Evolutionary conservation across 169 alveolate species (phyloP), one percentile per base, ranked within the genome.

Genomic region (Plasmodium ovale): DNA sequence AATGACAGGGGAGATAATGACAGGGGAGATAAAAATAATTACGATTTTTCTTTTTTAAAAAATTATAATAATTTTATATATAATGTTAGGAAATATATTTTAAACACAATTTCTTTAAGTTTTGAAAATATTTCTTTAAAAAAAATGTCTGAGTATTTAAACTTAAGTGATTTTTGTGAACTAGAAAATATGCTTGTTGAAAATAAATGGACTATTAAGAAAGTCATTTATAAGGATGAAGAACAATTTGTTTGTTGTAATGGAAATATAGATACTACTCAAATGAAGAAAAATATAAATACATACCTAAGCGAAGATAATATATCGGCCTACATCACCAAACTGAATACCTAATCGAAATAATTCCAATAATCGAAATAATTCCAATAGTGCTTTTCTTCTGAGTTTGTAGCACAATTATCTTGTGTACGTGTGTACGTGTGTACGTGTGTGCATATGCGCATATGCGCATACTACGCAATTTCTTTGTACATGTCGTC

Each of bases 111-210:
- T 7, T 35, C 90, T 4, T 7, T 82, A 65, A 82, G 90, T 33
- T 82, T 67, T 67, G 90, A 82, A 82, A 67, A 25, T 33, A 82
- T 82, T 27, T 31, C 62, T 19, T 39, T 82, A 39, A 44, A 64
- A 82, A 65, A 82, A n/a, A 82, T 82, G 84, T 58, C 74, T 0
- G 65, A 67, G 33, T 82, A 82, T 82, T 82, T 82, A 58, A 82
- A 82, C 54, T 33, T 65, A 1, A 21, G 35, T 0, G 67, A 82
- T 27, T 16, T 21, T 25, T 21, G 39, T 14, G 85, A 82, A 67
- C 31, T 82, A 23, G 90, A 82, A 51, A 51, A 12, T 3, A 49
- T 82, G 25, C 31, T 82, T 54, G 67, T 21, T 3, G 79, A 67
- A 42, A 67, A 82, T 71, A 82, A 82, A 10, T 82, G 90, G 90